phyloP scores from a whole-genome alignment of 2,329 filamentous ascomycete species.

The Botryotinia convoluta region DNA sequence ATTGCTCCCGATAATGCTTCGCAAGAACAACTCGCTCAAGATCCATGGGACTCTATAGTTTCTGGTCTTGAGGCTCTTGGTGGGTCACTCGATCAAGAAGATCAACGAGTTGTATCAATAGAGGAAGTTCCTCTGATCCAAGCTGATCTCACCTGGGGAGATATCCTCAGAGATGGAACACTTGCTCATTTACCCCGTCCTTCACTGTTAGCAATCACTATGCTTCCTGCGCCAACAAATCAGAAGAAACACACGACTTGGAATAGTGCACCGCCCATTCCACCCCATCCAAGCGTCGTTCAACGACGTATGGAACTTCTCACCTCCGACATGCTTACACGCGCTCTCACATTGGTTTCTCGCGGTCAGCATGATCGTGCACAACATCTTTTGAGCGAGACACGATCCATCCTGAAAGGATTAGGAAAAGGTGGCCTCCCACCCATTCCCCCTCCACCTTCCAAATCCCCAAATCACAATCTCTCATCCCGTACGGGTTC shows the following conservation, averaged over 20 bases:
- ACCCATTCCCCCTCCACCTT: slow-evolving; percentile 69
- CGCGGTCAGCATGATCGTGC: slow-evolving; percentile 91
- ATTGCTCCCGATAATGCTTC: slow-evolving; percentile 82
- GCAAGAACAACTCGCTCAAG: slow-evolving; percentile 80
- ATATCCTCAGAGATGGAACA: slow-evolving; percentile 85
- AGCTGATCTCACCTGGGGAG: slow-evolving; percentile 89
- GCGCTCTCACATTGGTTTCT: slow-evolving; percentile 85
- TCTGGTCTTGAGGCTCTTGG: slow-evolving; percentile 92
- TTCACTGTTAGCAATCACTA: slow-evolving; percentile 89
- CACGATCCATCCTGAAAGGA: slow-evolving; percentile 90
- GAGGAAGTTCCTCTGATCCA: slow-evolving; percentile 95
- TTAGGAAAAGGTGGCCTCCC: slow-evolving; percentile 92
- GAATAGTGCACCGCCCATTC: slow-evolving; percentile 74
- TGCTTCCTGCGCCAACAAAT: slow-evolving; percentile 67
- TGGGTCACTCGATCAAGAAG: slow-evolving; percentile 81
- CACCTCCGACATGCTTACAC: slow-evolving; percentile 95
- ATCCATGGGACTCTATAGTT: slow-evolving; percentile 96
- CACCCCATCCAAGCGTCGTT: slow-evolving; percentile 90
- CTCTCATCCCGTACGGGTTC: slow-evolving; percentile 21
- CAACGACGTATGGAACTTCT: slow-evolving; percentile 96
- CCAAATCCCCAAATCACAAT: slow-evolving; percentile 26
- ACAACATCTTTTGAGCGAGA: slow-evolving; percentile 88
- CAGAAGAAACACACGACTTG: slow-evolving; percentile 63
- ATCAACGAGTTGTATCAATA: slow-evolving; percentile 77
- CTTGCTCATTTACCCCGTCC: slow-evolving; percentile 83